phyloP scores from a whole-genome alignment of 2,329 filamentous ascomycete species.

The Dothistroma septosporum region DNA sequence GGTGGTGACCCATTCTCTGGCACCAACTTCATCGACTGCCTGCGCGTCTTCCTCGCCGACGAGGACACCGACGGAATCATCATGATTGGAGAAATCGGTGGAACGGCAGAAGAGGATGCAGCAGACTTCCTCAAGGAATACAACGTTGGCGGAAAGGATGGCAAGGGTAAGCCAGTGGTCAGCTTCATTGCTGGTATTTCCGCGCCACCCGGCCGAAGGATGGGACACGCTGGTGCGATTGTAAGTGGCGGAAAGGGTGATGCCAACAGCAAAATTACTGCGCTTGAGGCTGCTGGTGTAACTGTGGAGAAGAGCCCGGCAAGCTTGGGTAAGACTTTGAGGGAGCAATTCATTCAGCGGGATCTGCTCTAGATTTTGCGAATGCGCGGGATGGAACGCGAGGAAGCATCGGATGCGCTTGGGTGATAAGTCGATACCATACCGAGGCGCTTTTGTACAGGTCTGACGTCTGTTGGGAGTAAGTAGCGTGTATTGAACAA shows the following conservation, averaged over 20 bases:
- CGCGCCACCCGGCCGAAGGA: constrained; percentile 89
- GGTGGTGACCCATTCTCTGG: constrained; percentile 98
- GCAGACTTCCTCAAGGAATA: constrained; percentile 90
- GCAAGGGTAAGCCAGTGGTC: constrained; percentile 85
- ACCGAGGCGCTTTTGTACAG: constrained; percentile 45
- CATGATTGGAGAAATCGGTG: constrained; percentile 99
- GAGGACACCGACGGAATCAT: constrained; percentile 98
- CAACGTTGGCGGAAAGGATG: constrained; percentile 59
- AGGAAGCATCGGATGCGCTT: neutral
- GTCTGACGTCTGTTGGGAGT: constrained; percentile 5
- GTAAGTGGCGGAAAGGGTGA: constrained; percentile 96
- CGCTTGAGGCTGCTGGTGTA: constrained; percentile 87
- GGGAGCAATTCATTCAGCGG: constrained; percentile 91
- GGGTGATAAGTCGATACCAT: neutral
- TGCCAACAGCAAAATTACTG: constrained; percentile 96
- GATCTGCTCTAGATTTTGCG: constrained; percentile 73
- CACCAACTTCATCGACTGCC: constrained; percentile 99
- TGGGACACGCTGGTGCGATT: constrained; percentile 98
- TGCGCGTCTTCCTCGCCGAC: constrained; percentile 94
- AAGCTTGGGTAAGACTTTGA: constrained; percentile 84
- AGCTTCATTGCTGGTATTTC: constrained; percentile 98
- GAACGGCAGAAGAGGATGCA: constrained; percentile 94
- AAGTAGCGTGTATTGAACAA: constrained; percentile 3
- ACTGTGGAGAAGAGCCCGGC: constrained; percentile 95
- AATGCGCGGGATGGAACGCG: neutral